Evolutionary conservation across 2,329 filamentous ascomycete genomes (phyloP).

Genomic region (Colletotrichum noveboracense): DNA sequence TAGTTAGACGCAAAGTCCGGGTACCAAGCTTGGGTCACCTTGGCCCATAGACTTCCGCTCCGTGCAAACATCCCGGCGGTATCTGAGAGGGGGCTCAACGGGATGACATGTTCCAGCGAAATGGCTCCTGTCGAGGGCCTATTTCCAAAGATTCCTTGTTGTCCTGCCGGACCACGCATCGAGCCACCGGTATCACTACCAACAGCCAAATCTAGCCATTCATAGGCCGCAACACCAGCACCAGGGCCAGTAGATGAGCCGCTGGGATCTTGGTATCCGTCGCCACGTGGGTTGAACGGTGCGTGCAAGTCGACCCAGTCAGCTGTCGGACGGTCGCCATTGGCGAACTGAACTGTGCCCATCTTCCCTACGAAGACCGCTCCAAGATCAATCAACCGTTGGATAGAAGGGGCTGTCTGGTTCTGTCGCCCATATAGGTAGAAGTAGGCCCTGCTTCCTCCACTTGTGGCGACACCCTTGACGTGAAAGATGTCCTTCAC

Average conservation of each 20-base stretch:
- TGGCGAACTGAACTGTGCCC: constrained; percentile 48
- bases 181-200: constrained; percentile 24
- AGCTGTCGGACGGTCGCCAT: constrained; percentile 44
- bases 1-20: not conserved
- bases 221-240: constrained; percentile 25
- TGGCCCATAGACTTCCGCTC: not conserved
- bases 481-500: constrained; percentile 66
- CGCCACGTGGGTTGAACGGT: constrained; percentile 33
- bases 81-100: constrained; percentile 34
- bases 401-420: constrained; percentile 53
- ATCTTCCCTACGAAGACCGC: constrained; percentile 53
- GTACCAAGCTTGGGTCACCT: not conserved
- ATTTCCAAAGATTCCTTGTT: constrained; percentile 48
- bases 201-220: constrained; percentile 28
- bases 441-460: constrained; percentile 61
- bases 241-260: constrained; percentile 26
- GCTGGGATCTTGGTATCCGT: constrained; percentile 27
- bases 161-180: constrained; percentile 37
- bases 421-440: constrained; percentile 52
- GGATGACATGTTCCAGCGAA: constrained; percentile 42
- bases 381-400: constrained; percentile 61
- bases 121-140: constrained; percentile 45
- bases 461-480: constrained; percentile 52
- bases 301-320: constrained; percentile 41
- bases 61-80: not conserved